Conservation (phyloP, 1,139 yeast genomes). For the Martiniozyma asiatica region DNA sequence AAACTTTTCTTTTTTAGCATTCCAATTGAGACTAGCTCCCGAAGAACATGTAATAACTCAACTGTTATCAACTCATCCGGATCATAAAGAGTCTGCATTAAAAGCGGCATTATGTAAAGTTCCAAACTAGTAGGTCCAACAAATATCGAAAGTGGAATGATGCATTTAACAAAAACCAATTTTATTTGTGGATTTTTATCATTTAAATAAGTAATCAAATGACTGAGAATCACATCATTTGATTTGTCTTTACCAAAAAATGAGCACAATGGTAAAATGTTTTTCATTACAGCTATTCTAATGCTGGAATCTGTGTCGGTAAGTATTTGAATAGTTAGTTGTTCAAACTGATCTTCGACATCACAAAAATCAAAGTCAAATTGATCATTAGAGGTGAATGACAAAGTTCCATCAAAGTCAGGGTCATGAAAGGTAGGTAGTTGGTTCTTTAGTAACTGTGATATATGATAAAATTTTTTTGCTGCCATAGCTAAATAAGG, state of each 20-base stretch:
- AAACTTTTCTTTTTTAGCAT: conserved; percentile 34
- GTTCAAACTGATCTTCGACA: conserved; percentile 43
- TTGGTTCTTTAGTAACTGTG: conserved; percentile 38
- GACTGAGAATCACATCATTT: conserved; percentile 80
- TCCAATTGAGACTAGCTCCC: conserved; percentile 43
- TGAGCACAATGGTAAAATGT: conserved; percentile 64
- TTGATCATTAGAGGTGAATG: conserved; percentile 13
- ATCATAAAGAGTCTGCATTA: conserved; percentile 73
- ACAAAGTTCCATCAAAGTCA: conserved; percentile 25
- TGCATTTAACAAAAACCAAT: conserved; percentile 59
- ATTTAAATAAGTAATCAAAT: conserved; percentile 80
- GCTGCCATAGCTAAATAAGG: conserved; percentile 61
- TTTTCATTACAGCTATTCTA: conserved; percentile 53
- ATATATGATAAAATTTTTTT: conserved; percentile 52
- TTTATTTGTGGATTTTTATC: conserved; percentile 62
- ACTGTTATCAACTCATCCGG: conserved; percentile 74
- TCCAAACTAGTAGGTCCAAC: conserved; percentile 77
- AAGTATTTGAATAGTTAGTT: conserved; percentile 48
- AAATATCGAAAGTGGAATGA: conserved; percentile 66
- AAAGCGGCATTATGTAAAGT: conserved; percentile 74
- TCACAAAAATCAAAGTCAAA: conserved; percentile 20
- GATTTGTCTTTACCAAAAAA: conserved; percentile 82
- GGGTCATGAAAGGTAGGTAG: conserved; percentile 19
- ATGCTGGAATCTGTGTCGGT: conserved; percentile 62
- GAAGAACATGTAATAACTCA: conserved; percentile 59